Base-by-base conservation (phyloP, 768 basidiomycete genomes). In the Rhizopogon vesiculosus region DNA sequence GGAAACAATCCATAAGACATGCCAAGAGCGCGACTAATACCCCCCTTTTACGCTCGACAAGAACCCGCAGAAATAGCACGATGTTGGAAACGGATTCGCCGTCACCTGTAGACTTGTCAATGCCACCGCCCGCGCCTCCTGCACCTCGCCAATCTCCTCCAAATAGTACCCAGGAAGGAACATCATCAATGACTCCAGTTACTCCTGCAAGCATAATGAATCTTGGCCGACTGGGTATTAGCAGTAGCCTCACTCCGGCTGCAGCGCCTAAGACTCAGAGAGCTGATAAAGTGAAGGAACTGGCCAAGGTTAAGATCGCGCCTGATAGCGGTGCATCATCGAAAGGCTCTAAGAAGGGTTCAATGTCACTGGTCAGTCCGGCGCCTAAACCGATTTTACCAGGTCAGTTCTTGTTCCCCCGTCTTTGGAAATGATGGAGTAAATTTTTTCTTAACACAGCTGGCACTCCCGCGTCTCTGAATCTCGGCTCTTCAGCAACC, bases 151-250 rank as follows among this genome's bases (percentile, higher is more conserved):
- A 60, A 7, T 55, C 67, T 25, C 56, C 64, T 6, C 45, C 64
- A 18, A 58, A 48, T 12, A 10, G 40, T 45, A 8, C 42, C 49
- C 9, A 38, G 56, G 0, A 52, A n/a, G 25, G 56, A 22, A 41
- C 59, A 45, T 22, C 58, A 1, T 61, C 57, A 39, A 57, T 85
- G 58, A 82, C 76, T 5, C 95, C 95, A 6, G 91, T 93, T 43
- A 97, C 95, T 0, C 95, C 95, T 0, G 89, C 92, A 0, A 90
- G 85, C 56, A 88, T 98, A 65, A 92, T 98, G 91, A 95, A 95
- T 60, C 77, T 98, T 7, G 85, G 86, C 3, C 73, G 80, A 39
- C 68, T 87, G 2, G 82, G 85, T 5, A 72, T 81, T 51, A 75
- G 78, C 46, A 81, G 71, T 57, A 68, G 75, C 29, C 67, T 78